phyloP scores from a whole-genome alignment of 2,329 filamentous ascomycete species.

The Ustulina deusta region DNA sequence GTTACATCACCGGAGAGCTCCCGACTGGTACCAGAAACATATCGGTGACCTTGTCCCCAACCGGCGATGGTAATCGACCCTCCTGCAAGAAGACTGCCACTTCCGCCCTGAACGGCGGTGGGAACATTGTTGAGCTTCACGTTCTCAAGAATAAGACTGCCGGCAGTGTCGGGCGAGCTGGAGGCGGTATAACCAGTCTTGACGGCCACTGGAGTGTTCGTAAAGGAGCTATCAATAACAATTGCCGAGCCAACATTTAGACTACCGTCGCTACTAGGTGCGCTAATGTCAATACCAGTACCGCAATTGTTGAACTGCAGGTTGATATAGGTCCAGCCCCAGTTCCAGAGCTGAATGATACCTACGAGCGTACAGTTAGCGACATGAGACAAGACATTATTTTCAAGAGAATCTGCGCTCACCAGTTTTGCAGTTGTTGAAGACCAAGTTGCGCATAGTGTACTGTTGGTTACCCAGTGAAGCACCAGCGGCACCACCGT shows the following conservation, averaged over 20 bases:
- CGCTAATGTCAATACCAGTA: conserved; percentile 71
- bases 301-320: conserved; percentile 69
- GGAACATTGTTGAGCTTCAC: conserved; percentile 54
- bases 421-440: conserved; percentile 72
- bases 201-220: conserved; percentile 72
- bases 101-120: conserved; percentile 55
- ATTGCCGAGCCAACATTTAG: conserved; percentile 77
- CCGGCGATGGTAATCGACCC: conserved; percentile 63
- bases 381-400: background rate
- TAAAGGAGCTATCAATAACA: conserved; percentile 76
- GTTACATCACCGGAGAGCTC: conserved; percentile 62
- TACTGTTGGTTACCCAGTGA: conserved; percentile 78
- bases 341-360: conserved; percentile 78
- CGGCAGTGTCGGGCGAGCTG: conserved; percentile 60
- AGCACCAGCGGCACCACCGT: conserved; percentile 69
- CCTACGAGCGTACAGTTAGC: conserved; percentile 43
- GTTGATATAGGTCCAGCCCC: conserved; percentile 77
- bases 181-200: conserved; percentile 67
- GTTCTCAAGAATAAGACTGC: conserved; percentile 69
- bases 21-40: conserved; percentile 58
- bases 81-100: conserved; percentile 66
- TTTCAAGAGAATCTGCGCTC: conserved; percentile 38
- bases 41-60: conserved; percentile 77
- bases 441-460: conserved; percentile 74
- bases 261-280: conserved; percentile 56